phyloP scores from a whole-genome alignment of 2,329 filamentous ascomycete genomes.

The Podosphaera leucotricha region DNA sequence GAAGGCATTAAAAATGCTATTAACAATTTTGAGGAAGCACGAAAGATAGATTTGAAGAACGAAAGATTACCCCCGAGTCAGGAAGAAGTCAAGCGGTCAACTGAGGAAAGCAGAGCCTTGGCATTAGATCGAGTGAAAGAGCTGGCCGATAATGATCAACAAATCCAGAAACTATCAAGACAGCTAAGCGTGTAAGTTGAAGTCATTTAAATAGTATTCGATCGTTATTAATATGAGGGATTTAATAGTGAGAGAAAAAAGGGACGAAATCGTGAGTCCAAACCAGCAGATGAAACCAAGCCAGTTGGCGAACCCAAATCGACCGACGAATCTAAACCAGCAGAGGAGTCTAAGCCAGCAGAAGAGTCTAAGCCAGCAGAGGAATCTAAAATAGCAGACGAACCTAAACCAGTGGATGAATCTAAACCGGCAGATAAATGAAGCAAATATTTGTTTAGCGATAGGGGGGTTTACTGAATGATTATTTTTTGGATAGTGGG shows the following conservation, averaged over 20 bases:
- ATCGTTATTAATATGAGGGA: background rate
- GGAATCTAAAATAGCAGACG: no score
- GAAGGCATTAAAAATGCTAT: slow-evolving; percentile 99
- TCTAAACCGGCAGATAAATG: background rate
- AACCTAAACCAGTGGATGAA: background rate
- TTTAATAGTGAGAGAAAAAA: background rate
- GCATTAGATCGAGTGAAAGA: slow-evolving; percentile 68
- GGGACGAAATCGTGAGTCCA: background rate
- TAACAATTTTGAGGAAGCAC: slow-evolving; percentile 83
- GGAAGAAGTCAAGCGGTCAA: slow-evolving; percentile 70
- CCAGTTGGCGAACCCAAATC: background rate
- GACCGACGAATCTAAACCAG: no score
- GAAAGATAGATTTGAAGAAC: slow-evolving; percentile 93
- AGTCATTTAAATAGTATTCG: background rate
- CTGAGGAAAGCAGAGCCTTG: slow-evolving; percentile 55
- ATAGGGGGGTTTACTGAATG: background rate
- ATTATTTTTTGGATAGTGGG: background rate
- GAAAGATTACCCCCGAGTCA: slow-evolving; percentile 79
- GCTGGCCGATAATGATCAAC: slow-evolving; percentile 80
- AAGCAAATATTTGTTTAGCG: background rate
- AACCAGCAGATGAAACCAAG: background rate
- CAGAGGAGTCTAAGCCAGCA: no score
- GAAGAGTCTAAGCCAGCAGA: no score
- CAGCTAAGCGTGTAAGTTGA: slow-evolving; percentile 80
- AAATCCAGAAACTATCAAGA: slow-evolving; percentile 65